phyloP scores from a whole-genome alignment of 805 yeast species.

The Nakazawaea sp. region DNA sequence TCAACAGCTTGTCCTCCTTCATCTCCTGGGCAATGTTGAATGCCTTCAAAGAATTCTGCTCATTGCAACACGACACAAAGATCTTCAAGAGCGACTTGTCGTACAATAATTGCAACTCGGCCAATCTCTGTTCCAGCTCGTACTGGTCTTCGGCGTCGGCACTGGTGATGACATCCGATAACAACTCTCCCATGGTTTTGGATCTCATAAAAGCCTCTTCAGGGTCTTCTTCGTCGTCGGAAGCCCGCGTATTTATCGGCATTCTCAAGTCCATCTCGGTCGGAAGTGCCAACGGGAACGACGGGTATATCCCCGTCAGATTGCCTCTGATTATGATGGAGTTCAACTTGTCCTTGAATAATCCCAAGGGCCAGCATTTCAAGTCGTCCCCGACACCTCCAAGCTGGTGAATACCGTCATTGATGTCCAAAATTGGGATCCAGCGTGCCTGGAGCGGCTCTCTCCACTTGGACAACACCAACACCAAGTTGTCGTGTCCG shows the following conservation, averaged over 20 bases:
- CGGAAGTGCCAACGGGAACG: constrained; percentile 80
- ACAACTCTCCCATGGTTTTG: constrained; percentile 51
- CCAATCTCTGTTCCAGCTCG: constrained; percentile 41
- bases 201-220: constrained; percentile 64
- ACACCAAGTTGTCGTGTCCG: constrained; percentile 69
- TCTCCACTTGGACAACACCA: constrained; percentile 76
- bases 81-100: constrained; percentile 76
- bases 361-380: constrained; percentile 84
- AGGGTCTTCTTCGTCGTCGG: constrained; percentile 29
- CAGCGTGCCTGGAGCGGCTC: constrained; percentile 70
- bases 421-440: constrained; percentile 75
- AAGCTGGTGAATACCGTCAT: constrained; percentile 40
- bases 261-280: constrained; percentile 66
- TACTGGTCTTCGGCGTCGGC: constrained; percentile 28
- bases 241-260: constrained; percentile 41
- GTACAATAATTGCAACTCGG: constrained; percentile 45
- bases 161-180: constrained; percentile 47
- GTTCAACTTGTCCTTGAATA: constrained; percentile 60
- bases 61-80: constrained; percentile 68
- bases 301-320: constrained; percentile 46
- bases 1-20: constrained; percentile 70
- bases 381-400: constrained; percentile 49
- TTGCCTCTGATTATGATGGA: constrained; percentile 70
- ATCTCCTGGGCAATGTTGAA: constrained; percentile 61
- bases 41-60: constrained; percentile 58